Base-by-base conservation (phyloP, 2,329 filamentous ascomycete species). In the Niveomyces coronatus region DNA sequence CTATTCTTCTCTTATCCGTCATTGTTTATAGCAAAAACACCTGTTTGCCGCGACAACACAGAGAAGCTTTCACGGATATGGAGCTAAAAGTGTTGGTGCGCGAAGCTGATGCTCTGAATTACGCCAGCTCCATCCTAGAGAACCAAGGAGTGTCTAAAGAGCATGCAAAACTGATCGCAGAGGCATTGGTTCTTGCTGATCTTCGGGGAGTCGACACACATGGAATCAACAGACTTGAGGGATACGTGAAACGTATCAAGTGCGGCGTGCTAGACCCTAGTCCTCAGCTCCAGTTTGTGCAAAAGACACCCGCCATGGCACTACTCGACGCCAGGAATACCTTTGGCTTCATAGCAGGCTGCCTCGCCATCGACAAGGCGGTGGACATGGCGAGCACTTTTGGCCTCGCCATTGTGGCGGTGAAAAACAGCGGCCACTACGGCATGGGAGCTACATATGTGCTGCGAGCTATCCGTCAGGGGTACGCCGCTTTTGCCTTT, bases 311-410 rank as follows among this genome's bases (percentile, higher is more conserved):
- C 5, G 50, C 53, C 4, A 45, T 49, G 30, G 50, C 49, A 9
- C 44, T 44, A n/a, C 35, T 57, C 8, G 48, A 57, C 36, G 54
- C 45, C 7, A 41, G 45, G 14, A 53, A 57, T 31, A 48, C 40
- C 2, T 53, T 57, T 24, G 54, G 54, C 8, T 53, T 56, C 31
- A 45, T 55, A 27, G 51, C 46, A 5, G 53, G 42, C 15, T 39
- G 40, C 35, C 32, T 41, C 19, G 49, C 45, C n/a, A 49, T 53
- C 28, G 44, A 45, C 20, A 44, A 42, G 24, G 51, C 42, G 5
- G 38, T 39, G 14, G 31, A 33, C 18, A 19, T 20, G 14, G 31
- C 31, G 13, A 20, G 31, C 19, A 43, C 30, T 9, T 52, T 47
- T 20, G 51, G 51, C 16, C 37, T 54, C 22, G 49, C 46, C 8